These are phyloP conservation scores for Candida germanica DNA, from an alignment of 805 yeast species.

Conservation along the genomic window DNA sequence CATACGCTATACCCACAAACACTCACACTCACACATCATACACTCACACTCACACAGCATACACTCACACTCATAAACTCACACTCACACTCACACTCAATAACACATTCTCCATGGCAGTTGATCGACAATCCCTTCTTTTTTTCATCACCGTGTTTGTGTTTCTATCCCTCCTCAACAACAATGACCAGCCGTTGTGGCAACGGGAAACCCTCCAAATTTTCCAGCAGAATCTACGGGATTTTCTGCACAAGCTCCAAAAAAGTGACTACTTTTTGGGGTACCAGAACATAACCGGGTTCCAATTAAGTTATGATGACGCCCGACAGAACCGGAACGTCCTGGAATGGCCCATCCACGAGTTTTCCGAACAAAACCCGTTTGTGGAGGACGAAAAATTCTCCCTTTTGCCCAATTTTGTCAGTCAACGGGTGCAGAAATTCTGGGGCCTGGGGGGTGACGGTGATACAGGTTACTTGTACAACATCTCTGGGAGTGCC, in stretches of 20 bases:
- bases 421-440: slow-evolving; percentile 45
- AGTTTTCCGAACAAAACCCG: slow-evolving; percentile 38
- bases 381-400: slow-evolving; percentile 47
- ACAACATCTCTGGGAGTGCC: slow-evolving; percentile 34
- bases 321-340: slow-evolving; percentile 41
- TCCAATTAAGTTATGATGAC: slow-evolving; percentile 62
- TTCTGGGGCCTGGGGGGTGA: slow-evolving; percentile 47
- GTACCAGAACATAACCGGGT: slow-evolving; percentile 74
- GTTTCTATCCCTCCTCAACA: slow-evolving; percentile 29
- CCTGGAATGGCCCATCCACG: slow-evolving; percentile 58
- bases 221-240: slow-evolving; percentile 23
- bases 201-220: slow-evolving; percentile 24
- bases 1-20: too few relatives aligned
- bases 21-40: too few relatives aligned
- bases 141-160: slow-evolving; percentile 35
- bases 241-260: slow-evolving; percentile 22
- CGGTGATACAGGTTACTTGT: slow-evolving; percentile 23
- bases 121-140: slow-evolving; percentile 34
- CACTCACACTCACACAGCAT: too few relatives aligned
- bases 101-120: slow-evolving; percentile 11
- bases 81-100: too few relatives aligned
- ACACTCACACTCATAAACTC: too few relatives aligned
- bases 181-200: slow-evolving; percentile 27
- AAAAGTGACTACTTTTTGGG: slow-evolving; percentile 48
- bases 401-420: slow-evolving; percentile 58